A percentile compares a stretch with the other conserved stretches of the same genome.
Conservation (phyloP, 2,329 filamentous ascomycete genomes). For the Lasiodiplodia citricola region DNA sequence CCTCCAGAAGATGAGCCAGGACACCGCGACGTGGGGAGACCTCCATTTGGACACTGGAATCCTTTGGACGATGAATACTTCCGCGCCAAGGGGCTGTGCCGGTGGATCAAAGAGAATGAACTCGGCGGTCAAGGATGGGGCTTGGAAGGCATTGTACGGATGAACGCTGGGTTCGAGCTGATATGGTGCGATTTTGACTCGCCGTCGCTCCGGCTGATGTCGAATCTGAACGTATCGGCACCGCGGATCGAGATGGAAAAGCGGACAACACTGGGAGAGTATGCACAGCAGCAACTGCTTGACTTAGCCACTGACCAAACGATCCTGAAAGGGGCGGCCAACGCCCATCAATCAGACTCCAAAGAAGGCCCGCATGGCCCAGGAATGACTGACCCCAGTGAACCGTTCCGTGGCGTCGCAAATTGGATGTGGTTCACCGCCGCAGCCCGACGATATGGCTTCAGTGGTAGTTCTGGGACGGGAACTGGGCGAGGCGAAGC, state of each 20-base stretch:
- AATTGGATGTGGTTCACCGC: constrained; percentile 50
- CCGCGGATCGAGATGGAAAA: constrained; percentile 41
- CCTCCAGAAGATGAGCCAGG: constrained; percentile 9
- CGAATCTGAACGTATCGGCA: constrained; percentile 54
- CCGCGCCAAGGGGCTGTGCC: constrained; percentile 54
- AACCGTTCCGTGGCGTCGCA: constrained; percentile 29
- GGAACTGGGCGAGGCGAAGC: constrained; percentile 51
- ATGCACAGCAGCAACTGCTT: background rate
- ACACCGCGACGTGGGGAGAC: background rate
- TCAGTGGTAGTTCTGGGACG: constrained; percentile 30
- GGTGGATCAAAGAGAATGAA: constrained; percentile 49
- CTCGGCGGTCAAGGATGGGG: constrained; percentile 56
- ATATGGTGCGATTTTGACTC: constrained; percentile 60
- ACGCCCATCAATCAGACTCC: background rate
- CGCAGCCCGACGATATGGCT: constrained; percentile 49
- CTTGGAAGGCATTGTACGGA: constrained; percentile 57
- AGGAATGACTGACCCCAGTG: constrained; percentile 30
- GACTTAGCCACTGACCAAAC: background rate
- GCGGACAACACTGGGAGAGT: background rate
- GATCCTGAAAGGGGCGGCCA: background rate
- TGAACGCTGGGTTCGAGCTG: constrained; percentile 60
- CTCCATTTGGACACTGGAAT: constrained; percentile 33
- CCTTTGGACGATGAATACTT: constrained; percentile 55
- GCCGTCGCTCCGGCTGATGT: constrained; percentile 50
- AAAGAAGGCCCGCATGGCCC: constrained; percentile 32